These are phyloP conservation scores for Filobasidium uniguttulatum DNA, from an alignment of 1,284 basidiomycete genomes.

Conservation along the genomic window DNA sequence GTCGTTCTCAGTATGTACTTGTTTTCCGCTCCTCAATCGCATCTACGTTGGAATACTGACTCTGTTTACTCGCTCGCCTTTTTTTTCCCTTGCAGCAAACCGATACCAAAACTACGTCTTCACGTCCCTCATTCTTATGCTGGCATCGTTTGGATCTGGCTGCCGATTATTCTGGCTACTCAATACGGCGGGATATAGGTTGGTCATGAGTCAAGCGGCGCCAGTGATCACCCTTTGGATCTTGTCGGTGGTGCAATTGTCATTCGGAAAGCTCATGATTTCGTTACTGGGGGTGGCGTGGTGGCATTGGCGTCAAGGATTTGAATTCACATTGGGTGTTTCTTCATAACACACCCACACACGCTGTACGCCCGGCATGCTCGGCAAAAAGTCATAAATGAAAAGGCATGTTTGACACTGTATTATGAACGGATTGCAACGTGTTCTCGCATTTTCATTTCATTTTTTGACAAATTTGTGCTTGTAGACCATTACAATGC, in stretches of 20 bases:
- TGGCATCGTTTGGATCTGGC: constrained; percentile 23
- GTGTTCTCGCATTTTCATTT: no score
- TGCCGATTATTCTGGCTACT: constrained; percentile 35
- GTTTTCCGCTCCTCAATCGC: not conserved
- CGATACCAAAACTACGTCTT: constrained; percentile 20
- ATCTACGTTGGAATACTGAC: not conserved
- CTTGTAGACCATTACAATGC: no score
- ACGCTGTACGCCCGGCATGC: no score
- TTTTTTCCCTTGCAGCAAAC: constrained; percentile 18
- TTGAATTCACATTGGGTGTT: not conserved
- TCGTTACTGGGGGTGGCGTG: constrained; percentile 21
- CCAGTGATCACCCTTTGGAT: constrained; percentile 36
- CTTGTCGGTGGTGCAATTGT: constrained; percentile 33
- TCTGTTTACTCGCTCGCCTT: not conserved
- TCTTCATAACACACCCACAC: no score
- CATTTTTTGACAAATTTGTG: no score
- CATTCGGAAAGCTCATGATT: constrained; percentile 25
- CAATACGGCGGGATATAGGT: constrained; percentile 29
- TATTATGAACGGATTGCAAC: no score
- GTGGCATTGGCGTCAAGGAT: constrained; percentile 19
- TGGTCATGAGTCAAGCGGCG: constrained; percentile 31
- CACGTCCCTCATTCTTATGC: constrained; percentile 21
- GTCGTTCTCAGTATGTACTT: constrained; percentile 3
- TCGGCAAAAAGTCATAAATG: no score
- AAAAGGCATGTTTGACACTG: no score